These are phyloP conservation scores for Saraca asoca DNA, from an alignment of 331 rosid species.

Conservation along the genomic window DNA sequence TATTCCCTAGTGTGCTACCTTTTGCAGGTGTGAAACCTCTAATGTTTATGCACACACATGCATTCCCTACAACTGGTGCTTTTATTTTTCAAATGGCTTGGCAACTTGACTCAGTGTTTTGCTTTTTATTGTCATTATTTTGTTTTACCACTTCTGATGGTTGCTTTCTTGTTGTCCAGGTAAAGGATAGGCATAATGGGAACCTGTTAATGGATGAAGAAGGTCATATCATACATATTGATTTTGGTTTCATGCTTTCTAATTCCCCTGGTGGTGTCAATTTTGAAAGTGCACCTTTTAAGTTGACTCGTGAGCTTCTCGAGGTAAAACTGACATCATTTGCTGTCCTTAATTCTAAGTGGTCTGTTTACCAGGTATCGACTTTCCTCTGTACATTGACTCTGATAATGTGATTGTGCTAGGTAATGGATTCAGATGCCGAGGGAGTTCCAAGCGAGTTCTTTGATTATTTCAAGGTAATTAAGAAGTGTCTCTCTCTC, in stretches of 20 bases:
- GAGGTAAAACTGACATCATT: slow-evolving; percentile 62
- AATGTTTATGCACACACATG: slow-evolving; percentile 12
- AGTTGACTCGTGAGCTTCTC: slow-evolving; percentile 90
- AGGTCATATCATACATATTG: slow-evolving; percentile 96
- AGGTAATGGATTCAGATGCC: slow-evolving; percentile 99
- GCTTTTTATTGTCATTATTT: slow-evolving; percentile 28
- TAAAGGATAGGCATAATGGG: slow-evolving; percentile 95
- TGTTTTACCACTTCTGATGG: slow-evolving; percentile 30
- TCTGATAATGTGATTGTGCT: slow-evolving; percentile 38
- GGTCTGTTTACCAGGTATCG: slow-evolving; percentile 16
- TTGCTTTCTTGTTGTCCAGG: slow-evolving; percentile 45
- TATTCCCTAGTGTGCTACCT: slow-evolving; percentile 96
- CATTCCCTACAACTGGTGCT: slow-evolving; percentile 25
- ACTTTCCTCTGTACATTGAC: slow-evolving; percentile 16
- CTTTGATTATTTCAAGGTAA: slow-evolving; percentile 96
- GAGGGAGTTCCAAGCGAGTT: slow-evolving; percentile 98
- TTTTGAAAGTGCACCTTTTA: slow-evolving; percentile 98
- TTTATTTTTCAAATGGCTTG: slow-evolving; percentile 20
- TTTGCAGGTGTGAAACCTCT: slow-evolving; percentile 67
- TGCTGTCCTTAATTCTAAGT: slow-evolving; percentile 16
- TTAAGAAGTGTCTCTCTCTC: background rate
- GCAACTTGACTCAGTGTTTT: background rate
- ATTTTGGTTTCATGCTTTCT: slow-evolving; percentile 97
- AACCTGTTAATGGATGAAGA: slow-evolving; percentile 95
- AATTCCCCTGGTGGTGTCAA: slow-evolving; percentile 98